Evolutionary conservation across 768 basidiomycete species (phyloP).

Genomic region (Pisolithus marmoratus): DNA sequence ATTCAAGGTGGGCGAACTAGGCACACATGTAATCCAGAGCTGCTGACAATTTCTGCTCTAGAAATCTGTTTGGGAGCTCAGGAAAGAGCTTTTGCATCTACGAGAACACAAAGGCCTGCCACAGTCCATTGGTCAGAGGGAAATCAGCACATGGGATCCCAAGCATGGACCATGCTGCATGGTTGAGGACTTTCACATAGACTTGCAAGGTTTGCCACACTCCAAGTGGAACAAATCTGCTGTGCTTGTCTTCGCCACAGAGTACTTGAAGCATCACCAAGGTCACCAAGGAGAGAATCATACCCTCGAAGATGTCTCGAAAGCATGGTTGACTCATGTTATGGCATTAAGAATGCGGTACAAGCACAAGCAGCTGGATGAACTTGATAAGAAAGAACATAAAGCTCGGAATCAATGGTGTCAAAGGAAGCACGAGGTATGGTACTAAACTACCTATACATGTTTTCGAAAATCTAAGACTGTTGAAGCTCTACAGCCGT

Average conservation of each 20-base stretch:
- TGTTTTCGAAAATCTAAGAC: neutral
- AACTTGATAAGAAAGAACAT: neutral
- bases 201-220: neutral
- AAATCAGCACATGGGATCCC: neutral
- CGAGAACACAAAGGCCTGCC: neutral
- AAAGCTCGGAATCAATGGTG: neutral
- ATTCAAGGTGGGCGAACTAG: neutral
- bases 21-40: neutral
- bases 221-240: neutral
- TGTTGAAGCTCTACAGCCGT: neutral
- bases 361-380: neutral
- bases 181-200: neutral
- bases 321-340: neutral
- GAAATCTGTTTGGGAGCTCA: neutral
- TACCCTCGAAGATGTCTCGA: neutral
- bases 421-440: neutral
- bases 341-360: neutral
- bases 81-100: neutral
- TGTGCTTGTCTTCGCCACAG: neutral
- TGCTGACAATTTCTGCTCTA: neutral
- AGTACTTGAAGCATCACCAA: neutral
- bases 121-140: neutral
- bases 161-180: neutral
- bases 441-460: too few species aligned
- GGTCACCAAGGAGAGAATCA: neutral